Evolutionary conservation across 805 yeast species (phyloP), one percentile per base, ranked within the genome.

Genomic region (Kluyveromyces nonfermentans): DNA sequence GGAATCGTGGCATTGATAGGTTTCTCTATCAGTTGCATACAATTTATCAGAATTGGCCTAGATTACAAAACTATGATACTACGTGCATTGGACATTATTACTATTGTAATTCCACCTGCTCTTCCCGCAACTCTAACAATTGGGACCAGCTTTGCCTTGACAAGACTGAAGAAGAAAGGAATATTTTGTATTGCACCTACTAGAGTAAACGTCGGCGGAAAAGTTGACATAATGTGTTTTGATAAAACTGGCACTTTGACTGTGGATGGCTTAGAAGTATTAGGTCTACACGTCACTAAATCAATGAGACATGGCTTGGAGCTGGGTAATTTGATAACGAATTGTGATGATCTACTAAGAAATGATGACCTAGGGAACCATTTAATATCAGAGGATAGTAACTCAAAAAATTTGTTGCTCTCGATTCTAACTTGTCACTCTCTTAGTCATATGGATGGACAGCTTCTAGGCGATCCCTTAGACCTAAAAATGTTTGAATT

Each of bases 91-190:
- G 99, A 93, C 65, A 77, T 93, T 42, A 82, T 93, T 43, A 93
- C 99, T 0, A 88, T 93, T 60, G 98, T 93, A 6, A 96, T 93
- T 1, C 99, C 99, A 1, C 99, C 99, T 1, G 98, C 98, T 0
- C 71, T 93, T 37, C 99, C 99, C 0, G 98, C 98, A 0, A 93
- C 99, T 0, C 68, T 93, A 48, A 88, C 98, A 0, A 90, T 93
- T 47, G 99, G 98, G 16, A 89, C 97, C 0, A 86, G 90, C 51
- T 89, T 93, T 68, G 95, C 98, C 0, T 65, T 93, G 20, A 71
- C 78, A 25, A 72, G 97, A 48, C 69, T 93, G 49, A 79, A 86
- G 49, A 65, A 72, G 47, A 74, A 75, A 47, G 69, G 75, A 34
- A 80, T 94, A 1, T 93, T 81, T 54, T 93, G 98, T 62, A 90